Percentiles rank a stretch among this genome's conserved stretches.
Conservation (phyloP, 139 green algal species). For the Chlorella sp. region DNA sequence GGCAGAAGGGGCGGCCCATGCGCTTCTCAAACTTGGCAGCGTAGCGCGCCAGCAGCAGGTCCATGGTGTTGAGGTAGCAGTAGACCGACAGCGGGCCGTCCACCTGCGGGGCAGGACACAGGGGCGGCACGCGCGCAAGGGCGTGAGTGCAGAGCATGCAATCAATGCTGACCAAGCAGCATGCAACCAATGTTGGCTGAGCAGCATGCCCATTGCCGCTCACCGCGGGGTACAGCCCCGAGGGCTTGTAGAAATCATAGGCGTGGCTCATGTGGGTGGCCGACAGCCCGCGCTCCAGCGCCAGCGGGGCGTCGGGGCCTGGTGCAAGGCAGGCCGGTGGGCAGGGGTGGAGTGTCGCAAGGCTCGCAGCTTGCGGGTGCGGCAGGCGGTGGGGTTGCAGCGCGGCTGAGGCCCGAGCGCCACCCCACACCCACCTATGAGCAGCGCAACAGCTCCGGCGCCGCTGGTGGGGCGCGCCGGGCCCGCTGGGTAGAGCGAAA, state of each 20-base stretch:
- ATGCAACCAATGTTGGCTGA: background rate
- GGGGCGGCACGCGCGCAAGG: background rate
- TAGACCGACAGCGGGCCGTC: constrained; percentile 64
- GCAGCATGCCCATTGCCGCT: background rate
- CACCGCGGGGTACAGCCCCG: constrained; percentile 70
- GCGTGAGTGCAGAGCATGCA: too few relatives aligned
- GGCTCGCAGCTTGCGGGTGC: background rate
- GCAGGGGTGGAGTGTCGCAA: background rate
- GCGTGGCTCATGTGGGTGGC: constrained; percentile 65
- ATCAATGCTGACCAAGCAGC: background rate
- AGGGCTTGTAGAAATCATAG: constrained; percentile 90
- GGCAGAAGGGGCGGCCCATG: constrained; percentile 8
- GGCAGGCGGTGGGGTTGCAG: background rate
- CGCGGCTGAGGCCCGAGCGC: background rate
- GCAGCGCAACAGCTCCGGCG: constrained; percentile 82
- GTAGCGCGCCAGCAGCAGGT: constrained; percentile 54
- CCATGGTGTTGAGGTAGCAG: constrained; percentile 68
- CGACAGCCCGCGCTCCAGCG: constrained; percentile 66
- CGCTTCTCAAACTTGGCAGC: constrained; percentile 34
- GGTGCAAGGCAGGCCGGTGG: background rate
- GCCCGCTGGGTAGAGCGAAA: constrained; percentile 70
- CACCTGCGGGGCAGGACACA: constrained; percentile 36
- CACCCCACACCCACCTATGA: constrained; percentile 65
- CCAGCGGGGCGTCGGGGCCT: constrained; percentile 79
- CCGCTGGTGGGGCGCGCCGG: constrained; percentile 73